phyloP scores from a whole-genome alignment of 768 basidiomycete genomes.

The Fomitopsis pulvina region DNA sequence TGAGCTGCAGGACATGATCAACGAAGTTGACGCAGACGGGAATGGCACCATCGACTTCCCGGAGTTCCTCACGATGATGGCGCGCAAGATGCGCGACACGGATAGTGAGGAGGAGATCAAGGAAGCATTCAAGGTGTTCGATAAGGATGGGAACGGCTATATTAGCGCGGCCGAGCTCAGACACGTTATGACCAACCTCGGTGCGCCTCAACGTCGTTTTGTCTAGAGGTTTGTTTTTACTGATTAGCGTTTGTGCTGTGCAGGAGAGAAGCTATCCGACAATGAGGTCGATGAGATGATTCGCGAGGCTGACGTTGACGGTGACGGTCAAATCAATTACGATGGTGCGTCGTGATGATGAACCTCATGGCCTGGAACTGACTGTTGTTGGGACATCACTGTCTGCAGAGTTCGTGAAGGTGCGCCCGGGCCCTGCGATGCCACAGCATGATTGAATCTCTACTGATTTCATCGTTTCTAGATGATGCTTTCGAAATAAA shows the following conservation, averaged over 20 bases:
- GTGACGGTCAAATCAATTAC: slow-evolving; percentile 91
- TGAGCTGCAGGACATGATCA: slow-evolving; percentile 93
- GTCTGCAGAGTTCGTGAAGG: slow-evolving; percentile 68
- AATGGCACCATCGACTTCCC: slow-evolving; percentile 81
- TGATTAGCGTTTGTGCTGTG: slow-evolving; percentile 4
- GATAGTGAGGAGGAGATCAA: slow-evolving; percentile 93
- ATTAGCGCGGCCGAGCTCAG: slow-evolving; percentile 84
- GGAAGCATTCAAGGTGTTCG: slow-evolving; percentile 96
- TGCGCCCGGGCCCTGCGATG: slow-evolving; percentile 20
- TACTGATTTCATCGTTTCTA: slow-evolving; percentile 21
- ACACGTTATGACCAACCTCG: slow-evolving; percentile 88
- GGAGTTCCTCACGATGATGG: slow-evolving; percentile 83
- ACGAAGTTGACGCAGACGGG: slow-evolving; percentile 86
- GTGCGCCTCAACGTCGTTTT: slow-evolving; percentile 33
- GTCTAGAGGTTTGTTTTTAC: background rate
- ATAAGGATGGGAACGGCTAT: slow-evolving; percentile 91
- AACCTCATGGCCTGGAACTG: slow-evolving; percentile 3
- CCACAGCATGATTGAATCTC: background rate
- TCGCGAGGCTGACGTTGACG: slow-evolving; percentile 90
- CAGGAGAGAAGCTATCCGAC: slow-evolving; percentile 84
- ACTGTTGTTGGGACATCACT: slow-evolving; percentile 1
- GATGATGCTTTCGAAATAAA: slow-evolving; percentile 75
- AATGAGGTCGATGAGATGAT: slow-evolving; percentile 95
- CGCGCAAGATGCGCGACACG: slow-evolving; percentile 85
- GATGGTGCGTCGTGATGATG: slow-evolving; percentile 43